phyloP scores from a whole-genome alignment of 306 rosid genomes.

The Sechiopsis laciniata region DNA sequence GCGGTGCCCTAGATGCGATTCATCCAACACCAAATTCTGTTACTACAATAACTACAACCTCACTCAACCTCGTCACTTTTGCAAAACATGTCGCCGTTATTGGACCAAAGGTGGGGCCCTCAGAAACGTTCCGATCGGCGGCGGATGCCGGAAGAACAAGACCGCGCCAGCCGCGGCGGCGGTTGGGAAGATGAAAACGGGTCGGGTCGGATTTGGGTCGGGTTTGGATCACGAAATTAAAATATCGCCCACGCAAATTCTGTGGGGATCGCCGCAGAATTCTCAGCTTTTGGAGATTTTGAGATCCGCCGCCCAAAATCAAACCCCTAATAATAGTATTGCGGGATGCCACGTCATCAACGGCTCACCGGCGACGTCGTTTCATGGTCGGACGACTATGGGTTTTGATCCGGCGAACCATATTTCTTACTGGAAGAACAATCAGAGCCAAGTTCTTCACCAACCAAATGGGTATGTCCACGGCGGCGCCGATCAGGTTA shows the following conservation, averaged over 20 bases:
- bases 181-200: conserved; percentile 47
- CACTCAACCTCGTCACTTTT: conserved; percentile 97
- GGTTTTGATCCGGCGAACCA: conserved; percentile 52
- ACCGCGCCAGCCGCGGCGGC: conserved; percentile 27
- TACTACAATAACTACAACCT: conserved; percentile 92
- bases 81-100: conserved; percentile 96
- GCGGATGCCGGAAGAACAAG: conserved; percentile 71
- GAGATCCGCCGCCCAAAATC: conserved; percentile 47
- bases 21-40: conserved; percentile 84
- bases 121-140: conserved; percentile 64
- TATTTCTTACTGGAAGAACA: conserved; percentile 52
- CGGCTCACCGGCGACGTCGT: conserved; percentile 31
- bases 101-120: conserved; percentile 86
- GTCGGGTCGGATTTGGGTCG: conserved; percentile 36
- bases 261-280: conserved; percentile 90
- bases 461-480: conserved; percentile 31
- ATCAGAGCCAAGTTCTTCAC: conserved; percentile 25
- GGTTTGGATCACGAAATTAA: conserved; percentile 36
- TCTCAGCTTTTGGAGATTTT: conserved; percentile 58
- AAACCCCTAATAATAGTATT: conserved; percentile 34
- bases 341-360: conserved; percentile 42
- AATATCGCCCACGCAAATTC: conserved; percentile 40
- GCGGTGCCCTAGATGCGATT: conserved; percentile 71
- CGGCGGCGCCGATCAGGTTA: conserved; percentile 31
- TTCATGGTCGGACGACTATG: conserved; percentile 31